These are phyloP conservation scores for Scopulariopsis brevicaulis DNA, from an alignment of 2,329 filamentous ascomycete genomes.

Conservation along the genomic window DNA sequence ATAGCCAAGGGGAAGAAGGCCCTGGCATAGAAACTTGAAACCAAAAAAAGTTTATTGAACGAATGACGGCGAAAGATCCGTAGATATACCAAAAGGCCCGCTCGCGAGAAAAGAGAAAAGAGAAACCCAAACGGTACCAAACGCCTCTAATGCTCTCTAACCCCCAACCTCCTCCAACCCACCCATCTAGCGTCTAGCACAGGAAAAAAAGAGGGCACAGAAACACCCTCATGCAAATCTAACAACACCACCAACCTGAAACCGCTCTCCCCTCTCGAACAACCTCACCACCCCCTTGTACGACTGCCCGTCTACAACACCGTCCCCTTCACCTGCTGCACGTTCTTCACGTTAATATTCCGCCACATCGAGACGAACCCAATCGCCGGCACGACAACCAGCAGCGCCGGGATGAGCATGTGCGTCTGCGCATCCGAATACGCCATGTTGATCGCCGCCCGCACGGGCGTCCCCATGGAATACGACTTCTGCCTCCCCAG, in stretches of 20 bases:
- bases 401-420: conserved; percentile 32
- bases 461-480: conserved; percentile 31
- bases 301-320: conserved; percentile 9
- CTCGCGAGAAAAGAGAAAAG: not conserved
- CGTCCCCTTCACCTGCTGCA: conserved; percentile 29
- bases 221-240: not conserved
- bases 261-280: not conserved
- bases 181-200: not conserved
- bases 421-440: conserved; percentile 38
- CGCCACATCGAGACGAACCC: conserved; percentile 29
- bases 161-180: not conserved
- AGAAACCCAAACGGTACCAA: not conserved
- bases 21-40: too few relatives aligned
- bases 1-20: not conserved
- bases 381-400: conserved; percentile 27
- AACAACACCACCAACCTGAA: not conserved
- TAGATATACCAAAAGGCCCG: not conserved
- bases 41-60: not conserved
- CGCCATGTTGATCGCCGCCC: conserved; percentile 46
- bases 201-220: not conserved
- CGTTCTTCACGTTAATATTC: conserved; percentile 32
- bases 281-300: not conserved
- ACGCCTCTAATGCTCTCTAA: not conserved
- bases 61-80: not conserved
- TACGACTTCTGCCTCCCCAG: conserved; percentile 41